A percentile compares a stretch with the other conserved stretches of the same genome.
phyloP scores from a whole-genome alignment of 768 basidiomycete genomes.

The Lyophyllum shimeji region DNA sequence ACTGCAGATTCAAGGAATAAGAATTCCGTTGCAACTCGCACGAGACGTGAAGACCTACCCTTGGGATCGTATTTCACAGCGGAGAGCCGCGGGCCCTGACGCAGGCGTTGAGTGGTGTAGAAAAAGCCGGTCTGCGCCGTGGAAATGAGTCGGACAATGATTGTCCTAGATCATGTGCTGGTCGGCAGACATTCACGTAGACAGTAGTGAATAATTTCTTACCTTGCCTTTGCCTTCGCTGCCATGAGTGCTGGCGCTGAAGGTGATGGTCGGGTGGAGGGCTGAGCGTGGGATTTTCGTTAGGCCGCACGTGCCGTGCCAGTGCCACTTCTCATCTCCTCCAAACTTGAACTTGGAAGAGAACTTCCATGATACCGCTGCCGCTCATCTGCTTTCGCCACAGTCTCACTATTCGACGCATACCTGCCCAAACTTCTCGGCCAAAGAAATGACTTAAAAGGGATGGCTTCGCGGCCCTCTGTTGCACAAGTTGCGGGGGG shows the following conservation, averaged over 20 bases:
- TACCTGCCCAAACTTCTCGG: too few species aligned
- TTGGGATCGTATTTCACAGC: slow-evolving; percentile 92
- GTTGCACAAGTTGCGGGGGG: too few species aligned
- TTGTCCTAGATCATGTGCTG: slow-evolving; percentile 62
- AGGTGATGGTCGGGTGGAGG: not conserved
- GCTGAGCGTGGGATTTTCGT: not conserved
- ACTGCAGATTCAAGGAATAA: slow-evolving; percentile 40
- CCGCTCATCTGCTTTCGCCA: too few species aligned
- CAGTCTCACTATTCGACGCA: too few species aligned
- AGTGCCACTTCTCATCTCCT: too few species aligned
- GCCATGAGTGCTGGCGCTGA: slow-evolving; percentile 43
- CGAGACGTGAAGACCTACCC: slow-evolving; percentile 47
- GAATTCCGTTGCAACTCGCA: not conserved
- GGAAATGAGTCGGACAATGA: slow-evolving; percentile 86
- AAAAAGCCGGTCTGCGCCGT: slow-evolving; percentile 92
- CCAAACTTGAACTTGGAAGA: too few species aligned
- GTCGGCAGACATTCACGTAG: too few species aligned
- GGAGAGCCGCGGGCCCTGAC: slow-evolving; percentile 75
- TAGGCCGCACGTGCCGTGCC: too few species aligned
- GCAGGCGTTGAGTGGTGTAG: slow-evolving; percentile 78
- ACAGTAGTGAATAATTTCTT: slow-evolving; percentile 11
- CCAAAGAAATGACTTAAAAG: too few species aligned
- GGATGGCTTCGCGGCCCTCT: too few species aligned
- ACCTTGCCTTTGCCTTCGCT: slow-evolving; percentile 66
- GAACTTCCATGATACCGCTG: too few species aligned